Base-by-base conservation (phyloP, 2,329 filamentous ascomycete genomes). In the Lachnellula willkommii region DNA sequence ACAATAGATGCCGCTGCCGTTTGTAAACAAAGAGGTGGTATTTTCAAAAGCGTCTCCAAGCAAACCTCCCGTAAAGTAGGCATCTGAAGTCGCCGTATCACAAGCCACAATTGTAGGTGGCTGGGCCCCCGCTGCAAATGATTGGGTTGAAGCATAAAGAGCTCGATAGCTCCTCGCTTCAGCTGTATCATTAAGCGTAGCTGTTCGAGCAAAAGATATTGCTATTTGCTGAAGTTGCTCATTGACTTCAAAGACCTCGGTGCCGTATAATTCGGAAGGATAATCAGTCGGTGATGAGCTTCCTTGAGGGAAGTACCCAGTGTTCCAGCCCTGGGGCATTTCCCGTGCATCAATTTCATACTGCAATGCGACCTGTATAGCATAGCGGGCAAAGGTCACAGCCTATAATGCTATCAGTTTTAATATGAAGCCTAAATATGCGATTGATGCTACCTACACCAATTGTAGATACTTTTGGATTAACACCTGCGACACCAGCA, bases 311-410 rank as follows among this genome's bases (percentile, higher is more conserved):
- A 89, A 75, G 68, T 90, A 90, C 3, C 86, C 85, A 0, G 84
- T 87, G 0, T 77, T 73, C 70, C 79, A 88, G 68, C 83, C 83
- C 3, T 66, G 65, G 0, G 85, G 84, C 36, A 88, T 79, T 60
- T 89, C 85, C 35, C 87, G 79, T 1, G 80, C 72, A 63, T 90
- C 87, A 58, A 90, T 80, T 69, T 90, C 87, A 61, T 89, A 88
- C 69, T 90, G 87, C 54, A 90, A 73, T 0, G 83, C 85, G 2
- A 89, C 85, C 65, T 90, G 87, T 3, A 90, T 79, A 0, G 85
- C 81, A 66, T 83, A 91, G 11, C 80, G 77, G 32, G 83, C 79
- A 49, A 91, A 80, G 0, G 84, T 83, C 0, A 88, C 86, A 37
- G 79, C 28, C 28, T 32, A 32, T 12, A 32, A 32, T 12, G 12